Evolutionary conservation across 169 alveolate genomes (phyloP).

Genomic region (Babesia sp.): DNA sequence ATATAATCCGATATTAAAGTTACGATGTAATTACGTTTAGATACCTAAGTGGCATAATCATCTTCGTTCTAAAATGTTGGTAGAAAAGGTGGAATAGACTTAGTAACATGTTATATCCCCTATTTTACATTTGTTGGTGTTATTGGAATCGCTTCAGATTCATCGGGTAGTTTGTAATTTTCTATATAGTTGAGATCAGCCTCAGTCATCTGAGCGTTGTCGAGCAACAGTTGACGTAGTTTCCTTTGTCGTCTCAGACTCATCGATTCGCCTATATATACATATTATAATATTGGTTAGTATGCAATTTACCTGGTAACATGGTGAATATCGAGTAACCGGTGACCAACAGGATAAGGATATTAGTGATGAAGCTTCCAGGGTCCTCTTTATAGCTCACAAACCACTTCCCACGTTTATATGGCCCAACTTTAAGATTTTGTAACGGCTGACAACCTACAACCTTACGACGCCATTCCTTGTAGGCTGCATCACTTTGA

Average conservation of each 20-base stretch:
- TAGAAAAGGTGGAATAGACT: too few relatives aligned
- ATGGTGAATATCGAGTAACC: conserved; percentile 68
- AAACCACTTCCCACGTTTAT: conserved; percentile 65
- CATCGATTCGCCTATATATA: conserved; percentile 64
- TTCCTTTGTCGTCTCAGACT: conserved; percentile 59
- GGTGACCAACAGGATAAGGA: conserved; percentile 62
- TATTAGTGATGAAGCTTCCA: conserved; percentile 68
- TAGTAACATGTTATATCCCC: too few relatives aligned
- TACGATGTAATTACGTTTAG: too few relatives aligned
- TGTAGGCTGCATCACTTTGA: not conserved
- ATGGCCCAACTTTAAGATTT: conserved; percentile 65
- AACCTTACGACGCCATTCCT: conserved; percentile 47
- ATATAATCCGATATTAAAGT: too few relatives aligned
- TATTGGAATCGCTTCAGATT: too few relatives aligned
- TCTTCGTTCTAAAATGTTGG: too few relatives aligned
- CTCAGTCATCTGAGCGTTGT: conserved; percentile 64
- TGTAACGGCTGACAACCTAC: conserved; percentile 46
- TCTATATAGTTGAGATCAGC: conserved; percentile 65
- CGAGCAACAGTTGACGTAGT: conserved; percentile 60
- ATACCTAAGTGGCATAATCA: too few relatives aligned
- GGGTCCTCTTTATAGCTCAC: conserved; percentile 70
- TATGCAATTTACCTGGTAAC: conserved; percentile 36
- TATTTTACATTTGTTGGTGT: too few relatives aligned
- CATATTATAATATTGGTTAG: not conserved
- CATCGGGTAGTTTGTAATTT: conserved; percentile 46